Percentiles rank a stretch among this genome's conserved stretches.
Evolutionary conservation across 1,139 yeast species (phyloP).

Genomic region (Diutina mesorugosa): DNA sequence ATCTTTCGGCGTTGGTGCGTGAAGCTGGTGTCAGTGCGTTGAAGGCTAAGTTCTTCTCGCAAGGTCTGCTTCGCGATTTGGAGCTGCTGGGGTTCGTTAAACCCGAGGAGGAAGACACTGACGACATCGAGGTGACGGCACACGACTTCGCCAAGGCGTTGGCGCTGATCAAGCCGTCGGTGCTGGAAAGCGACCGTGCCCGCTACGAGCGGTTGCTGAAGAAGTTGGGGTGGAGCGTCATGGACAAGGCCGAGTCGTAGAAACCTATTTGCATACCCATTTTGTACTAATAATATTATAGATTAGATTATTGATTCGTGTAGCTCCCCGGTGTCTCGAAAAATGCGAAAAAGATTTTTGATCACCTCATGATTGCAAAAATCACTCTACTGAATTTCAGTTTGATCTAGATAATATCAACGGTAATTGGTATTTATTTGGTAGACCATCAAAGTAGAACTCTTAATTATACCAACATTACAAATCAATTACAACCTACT

Average conservation of each 20-base stretch:
- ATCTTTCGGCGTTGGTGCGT: constrained; percentile 77
- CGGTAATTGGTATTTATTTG: no score
- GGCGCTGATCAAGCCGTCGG: constrained; percentile 74
- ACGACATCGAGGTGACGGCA: constrained; percentile 40
- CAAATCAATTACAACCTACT: no score
- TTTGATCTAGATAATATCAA: no score
- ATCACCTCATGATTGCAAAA: no score
- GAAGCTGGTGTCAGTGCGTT: constrained; percentile 89
- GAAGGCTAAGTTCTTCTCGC: constrained; percentile 51
- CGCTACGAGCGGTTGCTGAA: constrained; percentile 58
- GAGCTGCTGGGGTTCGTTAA: constrained; percentile 29
- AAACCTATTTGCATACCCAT: neutral
- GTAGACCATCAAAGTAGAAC: no score
- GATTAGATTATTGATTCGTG: no score
- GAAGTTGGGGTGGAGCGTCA: constrained; percentile 43
- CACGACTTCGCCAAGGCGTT: constrained; percentile 67
- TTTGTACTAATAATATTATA: no score
- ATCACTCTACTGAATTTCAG: no score
- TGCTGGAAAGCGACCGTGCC: constrained; percentile 69
- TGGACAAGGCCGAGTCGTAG: neutral
- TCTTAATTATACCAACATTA: no score
- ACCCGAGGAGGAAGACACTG: constrained; percentile 15
- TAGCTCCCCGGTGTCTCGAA: no score
- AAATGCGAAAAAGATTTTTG: no score
- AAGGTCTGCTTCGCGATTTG: constrained; percentile 28